phyloP scores from a whole-genome alignment of 2,329 filamentous ascomycete species.

The Cladophialophora bantiana region DNA sequence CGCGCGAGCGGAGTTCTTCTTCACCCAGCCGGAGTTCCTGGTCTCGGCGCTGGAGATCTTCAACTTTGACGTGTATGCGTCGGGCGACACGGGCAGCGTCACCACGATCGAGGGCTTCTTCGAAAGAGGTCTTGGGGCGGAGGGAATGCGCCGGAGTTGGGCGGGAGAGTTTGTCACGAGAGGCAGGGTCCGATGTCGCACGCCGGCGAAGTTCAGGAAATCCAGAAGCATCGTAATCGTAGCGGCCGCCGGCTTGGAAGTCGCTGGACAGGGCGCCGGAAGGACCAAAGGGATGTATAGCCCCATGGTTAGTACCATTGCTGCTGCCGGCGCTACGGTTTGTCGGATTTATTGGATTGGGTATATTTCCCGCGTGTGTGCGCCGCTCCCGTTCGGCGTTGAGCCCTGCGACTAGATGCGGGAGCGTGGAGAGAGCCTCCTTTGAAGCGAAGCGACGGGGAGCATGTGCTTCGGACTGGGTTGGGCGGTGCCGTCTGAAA shows the following conservation, averaged over 20 bases:
- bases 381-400: slow-evolving; percentile 33
- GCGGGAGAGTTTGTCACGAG: slow-evolving; percentile 11
- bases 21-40: slow-evolving; percentile 34
- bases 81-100: slow-evolving; percentile 31
- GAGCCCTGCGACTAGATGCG: slow-evolving; percentile 33
- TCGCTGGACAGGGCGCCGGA: slow-evolving; percentile 18
- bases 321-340: neutral
- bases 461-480: slow-evolving; percentile 30
- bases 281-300: slow-evolving; percentile 27
- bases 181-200: slow-evolving; percentile 24
- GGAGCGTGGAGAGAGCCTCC: slow-evolving; percentile 25
- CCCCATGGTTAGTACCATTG: slow-evolving; percentile 7
- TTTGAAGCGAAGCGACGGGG: slow-evolving; percentile 22
- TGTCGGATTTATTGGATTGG: slow-evolving; percentile 5
- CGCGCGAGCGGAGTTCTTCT: slow-evolving; percentile 34
- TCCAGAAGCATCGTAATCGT: slow-evolving; percentile 18
- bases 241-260: slow-evolving; percentile 27
- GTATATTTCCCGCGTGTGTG: slow-evolving; percentile 3
- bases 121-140: slow-evolving; percentile 30
- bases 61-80: slow-evolving; percentile 31
- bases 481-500: slow-evolving; percentile 29
- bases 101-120: slow-evolving; percentile 30
- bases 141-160: slow-evolving; percentile 21
- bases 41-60: slow-evolving; percentile 26
- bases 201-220: slow-evolving; percentile 22